Base-by-base conservation (phyloP, 352 stramenopile species). In the Phytophthora crassamura region DNA sequence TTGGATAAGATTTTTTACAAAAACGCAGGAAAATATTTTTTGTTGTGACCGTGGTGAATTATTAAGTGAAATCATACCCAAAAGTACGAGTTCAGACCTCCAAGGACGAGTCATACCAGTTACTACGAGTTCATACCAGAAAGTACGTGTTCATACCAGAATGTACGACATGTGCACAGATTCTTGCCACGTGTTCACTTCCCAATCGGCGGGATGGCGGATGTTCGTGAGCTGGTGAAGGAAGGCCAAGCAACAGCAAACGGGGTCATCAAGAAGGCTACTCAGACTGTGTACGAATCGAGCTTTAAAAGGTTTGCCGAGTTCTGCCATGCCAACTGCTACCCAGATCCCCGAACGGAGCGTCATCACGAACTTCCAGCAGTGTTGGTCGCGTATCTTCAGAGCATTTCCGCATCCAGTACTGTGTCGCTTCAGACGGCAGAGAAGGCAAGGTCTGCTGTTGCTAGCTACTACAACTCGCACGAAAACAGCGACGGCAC, bases 211-310 rank as follows among this genome's bases (percentile, higher is more conserved):
- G 22, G 22, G 22, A 25, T 25, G 22, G 22, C 22, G 22, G 22
- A 3, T 25, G 22, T 25, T 25, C 22, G 22, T 25, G 22, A 25
- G 22, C 22, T 25, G 22, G 22, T 25, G 22, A 25, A 25, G 22
- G 22, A 25, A 25, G 22, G 22, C 22, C 22, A 25, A 25, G 33
- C 36, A 46, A 56, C 45, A 39, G 43, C 35, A 35, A 55, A 50
- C 1, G 28, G 18, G 5, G 53, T 61, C 10, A 49, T 56, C 43
- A 55, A 56, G 55, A 56, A 49, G 15, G 25, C 45, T 9, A 56
- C 55, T n/a, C 34, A 55, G 43, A 55, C 33, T 12, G 45, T 50
- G 4, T 64, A 56, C 55, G n/a, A 64, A 5, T 53, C 55, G 2
- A 64, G 22, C 25, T 56, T 64, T 5, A 64, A 48, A 12, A 30